Evolutionary conservation across 352 stramenopile species (phyloP).

Genomic region (Globisporangium uncinulatum): DNA sequence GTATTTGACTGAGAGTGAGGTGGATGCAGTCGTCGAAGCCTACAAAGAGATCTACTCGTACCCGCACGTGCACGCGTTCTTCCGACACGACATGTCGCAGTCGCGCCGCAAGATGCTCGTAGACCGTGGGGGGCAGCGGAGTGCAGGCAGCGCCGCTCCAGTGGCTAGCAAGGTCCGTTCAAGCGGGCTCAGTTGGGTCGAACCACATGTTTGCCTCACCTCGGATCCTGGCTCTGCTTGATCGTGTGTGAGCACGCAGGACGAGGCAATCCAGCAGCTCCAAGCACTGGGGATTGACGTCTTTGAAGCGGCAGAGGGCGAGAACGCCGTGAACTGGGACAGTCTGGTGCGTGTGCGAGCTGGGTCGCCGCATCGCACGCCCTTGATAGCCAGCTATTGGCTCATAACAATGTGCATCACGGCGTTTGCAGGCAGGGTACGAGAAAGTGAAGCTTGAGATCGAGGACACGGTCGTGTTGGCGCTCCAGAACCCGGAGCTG

Average conservation of each 20-base stretch:
- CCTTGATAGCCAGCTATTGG: not conserved
- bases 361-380: not conserved
- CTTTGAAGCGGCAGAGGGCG: slow-evolving; percentile 55
- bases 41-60: slow-evolving; percentile 86
- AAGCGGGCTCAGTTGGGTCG: not conserved
- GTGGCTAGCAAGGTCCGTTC: slow-evolving; percentile 36
- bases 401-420: not conserved
- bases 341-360: slow-evolving; percentile 47
- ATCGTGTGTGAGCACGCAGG: slow-evolving; percentile 20
- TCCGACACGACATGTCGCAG: slow-evolving; percentile 59
- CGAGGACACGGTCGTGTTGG: slow-evolving; percentile 89
- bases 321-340: slow-evolving; percentile 72
- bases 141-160: not conserved
- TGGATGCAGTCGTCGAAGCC: slow-evolving; percentile 70
- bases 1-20: slow-evolving; percentile 56
- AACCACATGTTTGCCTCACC: not conserved
- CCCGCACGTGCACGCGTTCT: slow-evolving; percentile 71
- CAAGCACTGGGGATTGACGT: slow-evolving; percentile 78
- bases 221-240: not conserved
- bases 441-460: slow-evolving; percentile 90
- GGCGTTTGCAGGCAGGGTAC: slow-evolving; percentile 71
- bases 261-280: slow-evolving; percentile 77
- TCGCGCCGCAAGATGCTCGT: slow-evolving; percentile 47
- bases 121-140: slow-evolving; percentile 14
- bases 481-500: slow-evolving; percentile 89